phyloP scores from a whole-genome alignment of 495 filamentous ascomycete species.

The Penicillium ochrochloron region DNA sequence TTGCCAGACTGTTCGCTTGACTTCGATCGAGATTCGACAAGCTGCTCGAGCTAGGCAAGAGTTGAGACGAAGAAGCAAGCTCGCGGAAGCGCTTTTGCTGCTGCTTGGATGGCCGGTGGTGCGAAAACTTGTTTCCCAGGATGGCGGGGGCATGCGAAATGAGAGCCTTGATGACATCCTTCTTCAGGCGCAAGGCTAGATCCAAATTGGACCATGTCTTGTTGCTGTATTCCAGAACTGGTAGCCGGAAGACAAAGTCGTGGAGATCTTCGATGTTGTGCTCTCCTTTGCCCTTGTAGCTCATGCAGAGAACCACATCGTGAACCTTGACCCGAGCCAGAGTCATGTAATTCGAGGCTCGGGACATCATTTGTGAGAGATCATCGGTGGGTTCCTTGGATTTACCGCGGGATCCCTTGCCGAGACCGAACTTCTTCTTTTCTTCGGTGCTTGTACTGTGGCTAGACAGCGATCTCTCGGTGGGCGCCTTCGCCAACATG shows the following conservation, averaged over 20 bases:
- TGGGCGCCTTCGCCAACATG: slow-evolving; percentile 49
- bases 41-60: slow-evolving; percentile 59
- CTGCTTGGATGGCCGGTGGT: slow-evolving; percentile 77
- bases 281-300: slow-evolving; percentile 94
- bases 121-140: slow-evolving; percentile 93
- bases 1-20: slow-evolving; percentile 35
- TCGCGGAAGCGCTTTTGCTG: slow-evolving; percentile 82
- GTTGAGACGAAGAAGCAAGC: slow-evolving; percentile 60
- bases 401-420: slow-evolving; percentile 55
- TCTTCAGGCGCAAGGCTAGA: slow-evolving; percentile 87
- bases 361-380: slow-evolving; percentile 95
- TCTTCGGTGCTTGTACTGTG: slow-evolving; percentile 59
- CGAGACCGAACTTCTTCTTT: slow-evolving; percentile 60
- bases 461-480: slow-evolving; percentile 49
- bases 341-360: slow-evolving; percentile 96
- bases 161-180: slow-evolving; percentile 88
- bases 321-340: slow-evolving; percentile 94
- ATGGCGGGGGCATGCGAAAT: slow-evolving; percentile 96
- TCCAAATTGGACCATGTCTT: slow-evolving; percentile 99
- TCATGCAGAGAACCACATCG: slow-evolving; percentile 91
- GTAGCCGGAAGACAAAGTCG: slow-evolving; percentile 95
- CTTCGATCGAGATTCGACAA: slow-evolving; percentile 33
- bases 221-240: slow-evolving; percentile 92
- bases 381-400: slow-evolving; percentile 74
- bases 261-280: slow-evolving; percentile 96